Conservation (phyloP, 805 yeast species). For the Schwanniomyces vanrijiae region DNA sequence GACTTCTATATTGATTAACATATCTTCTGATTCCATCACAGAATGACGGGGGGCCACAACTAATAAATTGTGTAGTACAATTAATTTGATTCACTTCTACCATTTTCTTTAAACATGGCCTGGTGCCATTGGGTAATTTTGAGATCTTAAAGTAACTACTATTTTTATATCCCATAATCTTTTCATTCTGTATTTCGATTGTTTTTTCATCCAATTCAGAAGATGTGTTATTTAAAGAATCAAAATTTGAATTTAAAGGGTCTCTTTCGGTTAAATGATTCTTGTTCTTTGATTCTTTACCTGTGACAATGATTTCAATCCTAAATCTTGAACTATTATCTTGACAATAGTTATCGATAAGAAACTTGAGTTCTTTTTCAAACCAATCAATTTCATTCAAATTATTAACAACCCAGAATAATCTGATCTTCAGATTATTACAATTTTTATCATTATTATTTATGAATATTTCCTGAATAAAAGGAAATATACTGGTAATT, state of each 20-base stretch:
- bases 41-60: slow-evolving; percentile 2
- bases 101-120: slow-evolving; percentile 2
- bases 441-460: background rate
- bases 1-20: slow-evolving; percentile 3
- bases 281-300: background rate
- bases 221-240: background rate
- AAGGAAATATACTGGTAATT: background rate
- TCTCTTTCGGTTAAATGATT: background rate
- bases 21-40: slow-evolving; percentile 1
- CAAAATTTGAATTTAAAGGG: background rate
- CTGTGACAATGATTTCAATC: background rate
- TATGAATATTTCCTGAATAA: background rate
- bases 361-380: background rate
- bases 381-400: slow-evolving; percentile 1
- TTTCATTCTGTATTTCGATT: background rate
- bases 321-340: background rate
- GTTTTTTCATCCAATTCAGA: background rate
- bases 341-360: background rate
- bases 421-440: background rate
- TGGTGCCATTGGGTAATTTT: background rate
- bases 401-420: slow-evolving; percentile 3
- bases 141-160: background rate
- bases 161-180: background rate
- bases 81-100: background rate
- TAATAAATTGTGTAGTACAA: background rate